phyloP scores from a whole-genome alignment of 2,329 filamentous ascomycete species.

The Pezicula carpinea region DNA sequence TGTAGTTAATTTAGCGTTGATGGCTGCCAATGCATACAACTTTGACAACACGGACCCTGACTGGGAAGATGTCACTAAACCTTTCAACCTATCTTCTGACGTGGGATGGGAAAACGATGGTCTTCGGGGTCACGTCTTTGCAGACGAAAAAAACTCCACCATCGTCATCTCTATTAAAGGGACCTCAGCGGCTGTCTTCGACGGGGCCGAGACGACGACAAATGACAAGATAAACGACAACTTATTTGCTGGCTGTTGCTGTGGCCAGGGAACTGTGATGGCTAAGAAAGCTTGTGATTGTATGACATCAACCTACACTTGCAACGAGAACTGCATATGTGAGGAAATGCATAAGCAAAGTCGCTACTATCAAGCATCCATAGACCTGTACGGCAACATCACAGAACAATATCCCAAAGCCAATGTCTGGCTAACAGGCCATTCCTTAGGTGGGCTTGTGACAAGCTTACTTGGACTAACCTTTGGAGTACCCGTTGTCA shows the following conservation, averaged over 20 bases:
- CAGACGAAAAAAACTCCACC: conserved; percentile 77
- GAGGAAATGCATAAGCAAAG: conserved; percentile 72
- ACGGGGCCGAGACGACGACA: conserved; percentile 89
- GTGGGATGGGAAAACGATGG: conserved; percentile 92
- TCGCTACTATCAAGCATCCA: conserved; percentile 81
- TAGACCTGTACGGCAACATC: conserved; percentile 86
- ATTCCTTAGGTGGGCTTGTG: conserved; percentile 88
- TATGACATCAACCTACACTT: conserved; percentile 75
- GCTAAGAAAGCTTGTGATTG: conserved; percentile 92
- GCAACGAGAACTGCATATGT: conserved; percentile 83
- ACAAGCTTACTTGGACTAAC: conserved; percentile 80
- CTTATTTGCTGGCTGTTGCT: conserved; percentile 94
- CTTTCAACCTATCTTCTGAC: conserved; percentile 71
- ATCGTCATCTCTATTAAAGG: conserved; percentile 89
- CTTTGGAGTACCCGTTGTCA: conserved; percentile 80
- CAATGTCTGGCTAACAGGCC: conserved; percentile 82
- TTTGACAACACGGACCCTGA: conserved; percentile 63
- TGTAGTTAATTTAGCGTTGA: conserved; percentile 74
- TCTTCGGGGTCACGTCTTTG: conserved; percentile 84
- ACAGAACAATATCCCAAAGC: conserved; percentile 79
- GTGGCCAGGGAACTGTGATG: conserved; percentile 80
- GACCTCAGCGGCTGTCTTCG: conserved; percentile 81
- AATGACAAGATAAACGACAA: conserved; percentile 98
- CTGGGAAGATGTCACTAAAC: too few relatives aligned
- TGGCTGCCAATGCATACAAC: conserved; percentile 85